Evolutionary conservation across 805 yeast genomes (phyloP).

Genomic region (Saccharomyces paradoxus): DNA sequence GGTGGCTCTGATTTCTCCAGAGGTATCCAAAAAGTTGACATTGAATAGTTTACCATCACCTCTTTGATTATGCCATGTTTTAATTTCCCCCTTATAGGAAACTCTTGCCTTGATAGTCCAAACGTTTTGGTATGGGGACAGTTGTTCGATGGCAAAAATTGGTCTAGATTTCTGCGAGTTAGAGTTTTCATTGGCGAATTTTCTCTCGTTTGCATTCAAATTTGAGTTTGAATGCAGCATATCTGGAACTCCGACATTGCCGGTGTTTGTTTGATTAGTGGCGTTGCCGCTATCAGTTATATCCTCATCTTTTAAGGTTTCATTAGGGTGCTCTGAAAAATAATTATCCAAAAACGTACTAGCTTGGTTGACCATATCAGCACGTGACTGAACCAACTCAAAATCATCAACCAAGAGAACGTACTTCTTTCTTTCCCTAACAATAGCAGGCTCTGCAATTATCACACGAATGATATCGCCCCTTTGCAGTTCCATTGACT

Average conservation of each 20-base stretch:
- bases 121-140: slow-evolving; percentile 81
- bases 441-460: slow-evolving; percentile 29
- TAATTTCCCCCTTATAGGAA: slow-evolving; percentile 76
- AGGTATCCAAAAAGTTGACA: slow-evolving; percentile 82
- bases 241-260: slow-evolving; percentile 17
- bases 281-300: slow-evolving; percentile 22
- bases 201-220: neutral
- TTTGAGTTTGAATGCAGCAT: slow-evolving; percentile 3
- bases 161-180: slow-evolving; percentile 31
- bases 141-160: slow-evolving; percentile 69
- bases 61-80: slow-evolving; percentile 76
- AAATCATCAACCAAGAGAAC: slow-evolving; percentile 42
- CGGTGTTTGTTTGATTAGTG: slow-evolving; percentile 6
- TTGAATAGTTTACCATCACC: slow-evolving; percentile 89
- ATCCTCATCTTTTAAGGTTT: slow-evolving; percentile 20
- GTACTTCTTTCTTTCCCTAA: slow-evolving; percentile 37
- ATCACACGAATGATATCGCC: slow-evolving; percentile 29
- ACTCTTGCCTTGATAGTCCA: slow-evolving; percentile 95
- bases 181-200: slow-evolving; percentile 2
- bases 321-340: slow-evolving; percentile 50
- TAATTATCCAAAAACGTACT: slow-evolving; percentile 46
- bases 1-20: slow-evolving; percentile 93
- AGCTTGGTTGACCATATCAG: slow-evolving; percentile 34
- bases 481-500: slow-evolving; percentile 40
- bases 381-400: slow-evolving; percentile 34